Evolutionary conservation across 495 filamentous ascomycete genomes (phyloP).

Genomic region (Penicillium roqueforti): DNA sequence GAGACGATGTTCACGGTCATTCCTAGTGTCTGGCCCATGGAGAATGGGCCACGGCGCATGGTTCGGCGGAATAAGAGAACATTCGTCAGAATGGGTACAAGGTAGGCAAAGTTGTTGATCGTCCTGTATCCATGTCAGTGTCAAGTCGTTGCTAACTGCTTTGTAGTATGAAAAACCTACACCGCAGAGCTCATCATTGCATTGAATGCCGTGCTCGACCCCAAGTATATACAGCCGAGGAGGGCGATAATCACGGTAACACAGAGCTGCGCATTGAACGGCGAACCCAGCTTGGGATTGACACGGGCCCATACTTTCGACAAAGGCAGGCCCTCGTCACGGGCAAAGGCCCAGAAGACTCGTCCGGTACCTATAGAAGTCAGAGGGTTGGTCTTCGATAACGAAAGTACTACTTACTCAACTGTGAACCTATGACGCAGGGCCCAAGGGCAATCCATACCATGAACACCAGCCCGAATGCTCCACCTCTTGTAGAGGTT

Average conservation of each 20-base stretch:
- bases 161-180: slow-evolving; percentile 12
- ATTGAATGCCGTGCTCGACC: slow-evolving; percentile 64
- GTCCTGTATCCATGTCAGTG: slow-evolving; percentile 21
- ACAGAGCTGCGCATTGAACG: slow-evolving; percentile 62
- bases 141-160: background rate
- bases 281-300: slow-evolving; percentile 20
- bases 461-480: slow-evolving; percentile 53
- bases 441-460: slow-evolving; percentile 49
- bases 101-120: slow-evolving; percentile 35
- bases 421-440: slow-evolving; percentile 47
- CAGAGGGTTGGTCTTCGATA: background rate
- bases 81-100: slow-evolving; percentile 36
- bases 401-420: slow-evolving; percentile 29
- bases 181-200: slow-evolving; percentile 61
- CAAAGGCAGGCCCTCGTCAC: slow-evolving; percentile 53
- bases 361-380: slow-evolving; percentile 54
- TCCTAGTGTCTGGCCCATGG: slow-evolving; percentile 23
- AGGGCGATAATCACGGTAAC: slow-evolving; percentile 53
- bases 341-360: slow-evolving; percentile 67
- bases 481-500: slow-evolving; percentile 59
- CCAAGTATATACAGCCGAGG: slow-evolving; percentile 66
- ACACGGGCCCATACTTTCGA: slow-evolving; percentile 30
- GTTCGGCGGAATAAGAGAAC: slow-evolving; percentile 31
- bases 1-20: slow-evolving; percentile 37
- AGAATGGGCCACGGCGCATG: slow-evolving; percentile 35